Base-by-base conservation (phyloP, 345 rosid genomes). In the Syzygium aqueum region DNA sequence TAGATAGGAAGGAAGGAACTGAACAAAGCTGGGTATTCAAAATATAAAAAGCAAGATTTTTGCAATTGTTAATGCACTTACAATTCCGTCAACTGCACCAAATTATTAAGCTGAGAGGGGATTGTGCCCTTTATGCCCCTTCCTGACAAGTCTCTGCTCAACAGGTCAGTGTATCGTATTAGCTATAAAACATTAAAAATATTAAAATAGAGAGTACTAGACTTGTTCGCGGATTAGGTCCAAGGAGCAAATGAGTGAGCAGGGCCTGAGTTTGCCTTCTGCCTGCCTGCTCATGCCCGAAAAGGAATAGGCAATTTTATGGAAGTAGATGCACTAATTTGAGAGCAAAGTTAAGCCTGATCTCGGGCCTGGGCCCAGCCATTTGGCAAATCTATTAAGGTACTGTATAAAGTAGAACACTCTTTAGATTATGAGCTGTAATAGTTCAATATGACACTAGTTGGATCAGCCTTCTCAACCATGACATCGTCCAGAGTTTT, bases 71-170 rank as follows among this genome's bases (percentile, higher is more conserved):
- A 12, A 12, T 82, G 89, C 51, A 89, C 98, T 96, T 90, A 97
- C 99, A 97, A 78, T 89, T 97, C 99, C 73, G 90, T 90, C 90
- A 98, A 88, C 87, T 88, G 92, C 78, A 93, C 95, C 98, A 98
- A 90, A 89, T 89, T 56, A 84, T 93, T 93, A 85, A 96, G 91
- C 90, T 87, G 94, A 16, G 95, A 86, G 57, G 95, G 96, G 88
- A 98, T 90, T 89, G 88, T 93, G 77, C 98, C 99, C 85, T 89
- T 91, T 89, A 98, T 59, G 61, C 92, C 89, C 93, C 92, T 94
- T 65, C 96, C 93, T 86, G 99, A 93, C 88, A 96, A 86, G 86
- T 84, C 87, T 93, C 99, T 96, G 95, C 88, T 89, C 61, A 93
- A 88, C 78, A 87, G 87, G 88, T 92, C 37, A 86, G 54, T 86